A percentile compares a stretch with the other conserved stretches of the same genome.
Conservation (phyloP, 176 grass and related monocot genomes). For the Pharus latifolius region DNA sequence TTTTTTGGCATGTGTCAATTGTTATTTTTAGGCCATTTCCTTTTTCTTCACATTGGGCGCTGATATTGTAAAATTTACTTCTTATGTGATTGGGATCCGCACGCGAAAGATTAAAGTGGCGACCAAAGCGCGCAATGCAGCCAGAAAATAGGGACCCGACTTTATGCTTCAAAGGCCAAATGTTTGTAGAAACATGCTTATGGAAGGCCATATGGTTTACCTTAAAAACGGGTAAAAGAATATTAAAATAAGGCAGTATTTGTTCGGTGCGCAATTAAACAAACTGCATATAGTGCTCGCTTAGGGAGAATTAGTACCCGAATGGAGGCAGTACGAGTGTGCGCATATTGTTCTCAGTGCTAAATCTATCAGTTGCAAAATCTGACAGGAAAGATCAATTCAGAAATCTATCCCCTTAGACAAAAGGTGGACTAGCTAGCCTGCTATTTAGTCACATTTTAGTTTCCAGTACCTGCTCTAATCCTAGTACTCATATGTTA, state of each 20-base stretch:
- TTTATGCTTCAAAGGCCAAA: background rate
- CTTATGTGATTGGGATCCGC: too few relatives aligned
- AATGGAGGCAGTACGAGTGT: too few relatives aligned
- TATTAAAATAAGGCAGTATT: too few relatives aligned
- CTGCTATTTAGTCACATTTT: background rate
- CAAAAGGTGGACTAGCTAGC: background rate
- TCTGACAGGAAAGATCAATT: background rate
- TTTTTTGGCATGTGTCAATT: too few relatives aligned
- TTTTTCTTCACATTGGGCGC: background rate
- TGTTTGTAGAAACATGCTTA: background rate
- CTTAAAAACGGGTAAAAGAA: too few relatives aligned
- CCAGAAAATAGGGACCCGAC: background rate
- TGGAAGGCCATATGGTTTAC: background rate
- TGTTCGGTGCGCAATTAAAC: too few relatives aligned
- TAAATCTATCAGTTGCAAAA: background rate
- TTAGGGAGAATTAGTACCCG: too few relatives aligned
- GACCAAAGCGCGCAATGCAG: background rate
- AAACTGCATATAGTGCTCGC: too few relatives aligned
- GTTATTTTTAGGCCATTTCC: background rate
- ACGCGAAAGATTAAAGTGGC: too few relatives aligned
- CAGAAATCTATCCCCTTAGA: background rate
- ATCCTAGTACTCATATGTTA: background rate
- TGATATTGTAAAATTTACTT: too few relatives aligned
- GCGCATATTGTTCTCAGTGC: background rate
- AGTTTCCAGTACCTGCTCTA: background rate